phyloP scores from a whole-genome alignment of 2,329 filamentous ascomycete genomes.

The Paecilomyces sp. region DNA sequence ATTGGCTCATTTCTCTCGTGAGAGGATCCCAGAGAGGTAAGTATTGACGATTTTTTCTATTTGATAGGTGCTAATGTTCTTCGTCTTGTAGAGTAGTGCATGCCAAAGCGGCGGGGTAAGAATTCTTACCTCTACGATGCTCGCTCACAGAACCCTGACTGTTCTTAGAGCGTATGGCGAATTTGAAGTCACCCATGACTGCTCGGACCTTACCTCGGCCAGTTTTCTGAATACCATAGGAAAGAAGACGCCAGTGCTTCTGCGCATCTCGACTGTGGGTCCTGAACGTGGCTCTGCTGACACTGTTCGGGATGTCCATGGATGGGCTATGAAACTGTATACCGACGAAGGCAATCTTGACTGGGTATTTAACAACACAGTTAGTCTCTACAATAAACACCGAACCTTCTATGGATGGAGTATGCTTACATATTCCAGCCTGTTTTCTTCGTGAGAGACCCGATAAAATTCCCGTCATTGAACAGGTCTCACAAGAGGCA shows the following conservation, averaged over 20 bases:
- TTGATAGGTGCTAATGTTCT: background rate
- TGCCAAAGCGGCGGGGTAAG: constrained; percentile 44
- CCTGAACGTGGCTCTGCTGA: constrained; percentile 41
- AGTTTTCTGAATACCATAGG: constrained; percentile 48
- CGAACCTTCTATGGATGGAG: background rate
- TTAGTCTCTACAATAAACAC: background rate
- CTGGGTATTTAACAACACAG: constrained; percentile 7
- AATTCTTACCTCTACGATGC: background rate
- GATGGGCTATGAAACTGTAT: constrained; percentile 44
- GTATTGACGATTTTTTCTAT: too few species aligned
- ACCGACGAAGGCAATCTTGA: constrained; percentile 40
- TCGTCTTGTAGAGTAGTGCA: constrained; percentile 38
- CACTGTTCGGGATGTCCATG: constrained; percentile 41
- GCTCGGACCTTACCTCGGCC: constrained; percentile 50
- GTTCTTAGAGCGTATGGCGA: constrained; percentile 36
- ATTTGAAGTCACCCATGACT: constrained; percentile 55
- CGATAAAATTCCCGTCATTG: constrained; percentile 63
- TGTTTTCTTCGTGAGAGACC: constrained; percentile 62
- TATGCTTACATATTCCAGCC: constrained; percentile 29
- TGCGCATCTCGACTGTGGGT: constrained; percentile 42
- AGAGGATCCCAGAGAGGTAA: background rate
- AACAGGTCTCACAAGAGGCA: constrained; percentile 66
- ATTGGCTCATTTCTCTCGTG: background rate
- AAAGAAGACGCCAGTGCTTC: constrained; percentile 46
- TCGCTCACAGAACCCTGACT: constrained; percentile 17